Evolutionary conservation across 2,329 filamentous ascomycete species (phyloP).

Genomic region (Aspergillus sclerotialis): DNA sequence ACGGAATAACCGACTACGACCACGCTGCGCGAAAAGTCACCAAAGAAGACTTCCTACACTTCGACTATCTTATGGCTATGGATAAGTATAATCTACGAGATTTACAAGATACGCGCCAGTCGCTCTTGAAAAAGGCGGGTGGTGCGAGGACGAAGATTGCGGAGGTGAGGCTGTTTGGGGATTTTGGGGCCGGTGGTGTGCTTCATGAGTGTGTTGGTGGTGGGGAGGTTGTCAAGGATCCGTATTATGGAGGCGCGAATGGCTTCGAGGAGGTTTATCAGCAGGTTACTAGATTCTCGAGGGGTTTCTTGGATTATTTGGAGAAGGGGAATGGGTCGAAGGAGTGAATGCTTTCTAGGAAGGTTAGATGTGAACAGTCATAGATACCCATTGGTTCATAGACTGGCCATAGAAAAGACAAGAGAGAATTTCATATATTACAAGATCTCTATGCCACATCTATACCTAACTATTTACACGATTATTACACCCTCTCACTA

Average conservation of each 20-base stretch:
- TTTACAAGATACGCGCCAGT: slow-evolving; percentile 53
- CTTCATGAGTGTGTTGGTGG: slow-evolving; percentile 29
- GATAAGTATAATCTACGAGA: slow-evolving; percentile 74
- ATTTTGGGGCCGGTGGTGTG: slow-evolving; percentile 57
- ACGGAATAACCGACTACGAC: slow-evolving; percentile 70
- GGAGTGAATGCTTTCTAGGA: not conserved
- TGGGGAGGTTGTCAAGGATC: slow-evolving; percentile 72
- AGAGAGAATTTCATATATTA: not conserved
- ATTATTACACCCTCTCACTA: slow-evolving; percentile 47
- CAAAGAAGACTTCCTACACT: slow-evolving; percentile 68
- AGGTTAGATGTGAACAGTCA: too few species aligned
- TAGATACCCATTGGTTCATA: not conserved
- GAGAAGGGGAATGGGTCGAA: slow-evolving; percentile 16
- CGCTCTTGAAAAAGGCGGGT: slow-evolving; percentile 34
- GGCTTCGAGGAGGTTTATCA: slow-evolving; percentile 84
- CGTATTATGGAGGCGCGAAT: slow-evolving; percentile 81
- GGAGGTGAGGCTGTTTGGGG: slow-evolving; percentile 74
- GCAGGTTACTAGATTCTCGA: slow-evolving; percentile 70
- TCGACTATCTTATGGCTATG: slow-evolving; percentile 96
- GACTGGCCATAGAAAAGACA: not conserved
- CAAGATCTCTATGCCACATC: too few species aligned
- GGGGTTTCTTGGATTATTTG: slow-evolving; percentile 63
- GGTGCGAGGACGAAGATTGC: slow-evolving; percentile 35
- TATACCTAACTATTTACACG: too few species aligned
- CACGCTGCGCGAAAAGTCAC: slow-evolving; percentile 70